These are phyloP conservation scores for Leonotis leonurus DNA, from an alignment of 257 asterid species.

Conservation along the genomic window DNA sequence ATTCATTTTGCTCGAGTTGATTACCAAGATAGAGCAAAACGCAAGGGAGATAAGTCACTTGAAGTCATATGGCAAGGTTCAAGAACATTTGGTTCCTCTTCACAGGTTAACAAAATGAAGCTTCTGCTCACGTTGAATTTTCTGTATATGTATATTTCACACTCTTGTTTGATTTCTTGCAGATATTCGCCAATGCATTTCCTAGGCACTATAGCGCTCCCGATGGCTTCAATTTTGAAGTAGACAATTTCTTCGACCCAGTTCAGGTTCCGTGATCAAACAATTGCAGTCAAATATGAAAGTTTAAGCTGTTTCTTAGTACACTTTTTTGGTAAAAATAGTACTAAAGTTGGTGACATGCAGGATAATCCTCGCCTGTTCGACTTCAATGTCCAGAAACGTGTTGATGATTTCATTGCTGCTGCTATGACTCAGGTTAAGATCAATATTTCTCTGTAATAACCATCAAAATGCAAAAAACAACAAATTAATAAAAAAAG, in stretches of 20 bases:
- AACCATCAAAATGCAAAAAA: neutral
- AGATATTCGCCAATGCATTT: constrained; percentile 76
- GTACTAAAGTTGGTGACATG: constrained; percentile 17
- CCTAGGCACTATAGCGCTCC: constrained; percentile 86
- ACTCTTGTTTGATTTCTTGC: constrained; percentile 22
- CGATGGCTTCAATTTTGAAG: constrained; percentile 66
- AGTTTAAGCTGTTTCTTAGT: neutral
- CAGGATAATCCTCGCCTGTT: constrained; percentile 73
- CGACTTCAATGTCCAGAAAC: constrained; percentile 53
- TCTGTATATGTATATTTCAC: constrained; percentile 9
- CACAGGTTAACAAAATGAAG: constrained; percentile 39
- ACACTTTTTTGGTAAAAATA: neutral
- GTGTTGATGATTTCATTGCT: constrained; percentile 61
- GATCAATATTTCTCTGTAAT: neutral
- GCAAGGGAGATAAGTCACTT: constrained; percentile 64
- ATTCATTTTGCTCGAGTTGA: constrained; percentile 82
- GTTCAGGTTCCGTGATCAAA: constrained; percentile 52
- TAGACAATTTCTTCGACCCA: constrained; percentile 35
- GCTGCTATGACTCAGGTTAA: constrained; percentile 73
- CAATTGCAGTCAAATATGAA: neutral
- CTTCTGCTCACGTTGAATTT: neutral
- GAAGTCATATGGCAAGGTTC: constrained; percentile 93
- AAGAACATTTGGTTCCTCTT: constrained; percentile 66
- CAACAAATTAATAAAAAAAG: neutral
- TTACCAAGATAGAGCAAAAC: constrained; percentile 78